Evolutionary conservation across 2,329 filamentous ascomycete species (phyloP).

Genomic region (Diaporthe nobilis): DNA sequence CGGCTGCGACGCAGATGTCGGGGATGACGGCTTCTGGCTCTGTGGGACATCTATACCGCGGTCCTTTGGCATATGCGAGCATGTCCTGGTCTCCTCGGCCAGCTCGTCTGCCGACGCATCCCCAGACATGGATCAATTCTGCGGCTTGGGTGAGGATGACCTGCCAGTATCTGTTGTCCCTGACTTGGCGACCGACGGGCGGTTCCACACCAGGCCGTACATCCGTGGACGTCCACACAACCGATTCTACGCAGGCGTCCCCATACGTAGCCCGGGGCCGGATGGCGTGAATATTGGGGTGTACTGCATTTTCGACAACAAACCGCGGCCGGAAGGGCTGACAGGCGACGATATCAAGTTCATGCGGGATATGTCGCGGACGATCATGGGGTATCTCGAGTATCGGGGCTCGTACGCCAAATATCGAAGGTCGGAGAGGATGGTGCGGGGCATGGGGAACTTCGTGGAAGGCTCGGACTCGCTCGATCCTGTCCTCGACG

Average conservation of each 20-base stretch:
- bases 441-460: slow-evolving; percentile 53
- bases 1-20: not conserved
- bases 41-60: slow-evolving; percentile 51
- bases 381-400: slow-evolving; percentile 56
- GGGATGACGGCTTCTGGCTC: slow-evolving; percentile 45
- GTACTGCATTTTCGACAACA: slow-evolving; percentile 53
- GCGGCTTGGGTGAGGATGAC: not conserved
- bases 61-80: slow-evolving; percentile 49
- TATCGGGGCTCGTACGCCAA: slow-evolving; percentile 46
- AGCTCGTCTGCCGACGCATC: not conserved
- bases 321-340: slow-evolving; percentile 46
- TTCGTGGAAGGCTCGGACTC: slow-evolving; percentile 52
- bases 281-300: slow-evolving; percentile 60
- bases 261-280: slow-evolving; percentile 52
- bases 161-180: slow-evolving; percentile 53
- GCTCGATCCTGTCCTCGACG: not conserved
- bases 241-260: slow-evolving; percentile 58
- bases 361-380: slow-evolving; percentile 46
- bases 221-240: slow-evolving; percentile 45
- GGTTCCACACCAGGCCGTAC: slow-evolving; percentile 49
- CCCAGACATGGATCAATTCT: not conserved
- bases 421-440: slow-evolving; percentile 52
- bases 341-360: slow-evolving; percentile 48
- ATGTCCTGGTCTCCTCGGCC: slow-evolving; percentile 44
- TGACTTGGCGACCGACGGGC: slow-evolving; percentile 51